Evolutionary conservation across 1,139 yeast genomes (phyloP).

Genomic region (Blastobotrys serpentis): DNA sequence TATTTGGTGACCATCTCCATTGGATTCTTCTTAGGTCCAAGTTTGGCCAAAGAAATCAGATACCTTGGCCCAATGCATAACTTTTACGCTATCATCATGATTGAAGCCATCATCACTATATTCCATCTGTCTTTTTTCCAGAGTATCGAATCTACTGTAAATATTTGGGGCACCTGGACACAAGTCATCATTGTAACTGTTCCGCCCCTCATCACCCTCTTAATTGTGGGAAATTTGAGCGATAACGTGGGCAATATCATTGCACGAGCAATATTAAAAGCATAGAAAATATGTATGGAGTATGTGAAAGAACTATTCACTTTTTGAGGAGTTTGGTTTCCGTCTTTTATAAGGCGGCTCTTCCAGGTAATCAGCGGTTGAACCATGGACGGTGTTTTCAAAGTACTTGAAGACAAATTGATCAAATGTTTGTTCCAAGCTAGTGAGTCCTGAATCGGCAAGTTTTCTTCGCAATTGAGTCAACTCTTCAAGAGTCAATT

Average conservation of each 20-base stretch:
- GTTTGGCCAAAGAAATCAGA: not conserved
- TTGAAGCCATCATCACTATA: not conserved
- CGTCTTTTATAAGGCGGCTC: not conserved
- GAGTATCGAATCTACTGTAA: not conserved
- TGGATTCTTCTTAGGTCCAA: not conserved
- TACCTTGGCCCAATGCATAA: not conserved
- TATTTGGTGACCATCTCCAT: not conserved
- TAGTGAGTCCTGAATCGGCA: not conserved
- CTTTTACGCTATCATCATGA: not conserved
- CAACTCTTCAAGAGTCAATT: not conserved
- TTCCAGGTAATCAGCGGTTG: not conserved
- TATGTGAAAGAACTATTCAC: no score
- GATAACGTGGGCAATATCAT: no score
- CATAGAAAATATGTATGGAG: no score
- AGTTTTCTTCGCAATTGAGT: not conserved
- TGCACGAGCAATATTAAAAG: no score
- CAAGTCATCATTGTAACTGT: not conserved
- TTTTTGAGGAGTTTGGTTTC: not conserved
- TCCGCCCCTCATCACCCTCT: not conserved
- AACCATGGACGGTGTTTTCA: not conserved
- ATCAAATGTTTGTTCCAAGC: not conserved
- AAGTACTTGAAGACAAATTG: conserved; percentile 2
- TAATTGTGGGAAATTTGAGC: not conserved
- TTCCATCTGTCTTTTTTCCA: not conserved
- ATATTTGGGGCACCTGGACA: not conserved